Conservation (phyloP, 2,329 filamentous ascomycete genomes). For the Paraconiothyrium brasiliense region DNA sequence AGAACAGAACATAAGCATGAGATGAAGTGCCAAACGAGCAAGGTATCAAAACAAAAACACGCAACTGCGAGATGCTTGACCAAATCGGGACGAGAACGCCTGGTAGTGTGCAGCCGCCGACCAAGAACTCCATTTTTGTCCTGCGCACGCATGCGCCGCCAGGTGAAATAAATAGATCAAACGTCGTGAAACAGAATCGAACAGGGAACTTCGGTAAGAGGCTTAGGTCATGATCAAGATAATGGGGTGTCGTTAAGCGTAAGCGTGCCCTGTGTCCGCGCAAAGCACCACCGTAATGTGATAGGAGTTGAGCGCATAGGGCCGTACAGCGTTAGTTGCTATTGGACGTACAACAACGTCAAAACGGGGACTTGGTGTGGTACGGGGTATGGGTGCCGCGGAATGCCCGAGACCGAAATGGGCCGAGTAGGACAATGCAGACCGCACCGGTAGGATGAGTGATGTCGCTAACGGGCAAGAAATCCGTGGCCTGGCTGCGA, state of each 20-base stretch:
- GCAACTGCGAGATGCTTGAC: conserved; percentile 28
- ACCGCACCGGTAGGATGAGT: conserved; percentile 12
- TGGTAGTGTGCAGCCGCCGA: conserved; percentile 30
- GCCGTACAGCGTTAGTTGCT: conserved; percentile 13
- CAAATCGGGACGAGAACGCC: conserved; percentile 35
- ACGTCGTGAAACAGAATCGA: conserved; percentile 3
- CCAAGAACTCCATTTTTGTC: conserved; percentile 38
- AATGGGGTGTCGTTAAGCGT: conserved; percentile 20
- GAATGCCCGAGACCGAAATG: conserved; percentile 19
- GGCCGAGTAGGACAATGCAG: conserved; percentile 18
- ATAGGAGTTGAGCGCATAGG: conserved; percentile 8
- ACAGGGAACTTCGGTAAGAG: conserved; percentile 11
- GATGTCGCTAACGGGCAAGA: conserved; percentile 21
- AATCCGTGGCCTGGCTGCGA: conserved; percentile 21
- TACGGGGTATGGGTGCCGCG: conserved; percentile 18
- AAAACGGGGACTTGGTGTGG: conserved; percentile 16
- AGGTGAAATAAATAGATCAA: conserved; percentile 13
- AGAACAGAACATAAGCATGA: not conserved
- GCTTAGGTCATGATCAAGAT: conserved; percentile 12
- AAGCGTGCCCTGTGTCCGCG: conserved; percentile 14
- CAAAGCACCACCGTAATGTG: conserved; percentile 11
- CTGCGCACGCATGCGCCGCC: conserved; percentile 24
- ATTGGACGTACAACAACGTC: conserved; percentile 18
- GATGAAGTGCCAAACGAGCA: conserved; percentile 21
- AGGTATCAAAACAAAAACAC: conserved; percentile 40